Evolutionary conservation across 2,329 filamentous ascomycete genomes (phyloP), one percentile per base, ranked within the genome.

Genomic region (Xylariaceae sp.): DNA sequence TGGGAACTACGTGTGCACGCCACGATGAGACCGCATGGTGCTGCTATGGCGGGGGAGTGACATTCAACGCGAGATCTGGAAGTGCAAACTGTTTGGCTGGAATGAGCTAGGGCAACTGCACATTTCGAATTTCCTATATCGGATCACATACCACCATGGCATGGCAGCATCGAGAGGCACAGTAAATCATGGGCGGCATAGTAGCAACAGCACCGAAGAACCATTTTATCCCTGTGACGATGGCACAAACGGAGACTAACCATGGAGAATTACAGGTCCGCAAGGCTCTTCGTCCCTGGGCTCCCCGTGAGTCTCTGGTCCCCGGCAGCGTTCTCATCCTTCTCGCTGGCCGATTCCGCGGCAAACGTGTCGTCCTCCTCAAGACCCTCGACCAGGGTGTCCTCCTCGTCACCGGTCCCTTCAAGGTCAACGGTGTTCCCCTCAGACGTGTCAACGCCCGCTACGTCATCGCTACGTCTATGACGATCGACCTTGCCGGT

Each of bases 381-480:
- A 97, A 97, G 87, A 85, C 88, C 78, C 92, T 99, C 73, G 83
- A 90, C 73, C 90, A 97, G 82, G 94, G 94, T 81, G 90, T 97
- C 65, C 91, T 99, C 76, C 90, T 99, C 75, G 91, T 99, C 71
- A 99, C 94, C 74, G 94, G 94, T 71, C 94, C 94, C 75, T 99
- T 97, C 89, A 99, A 97, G 88, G 88, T 99, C 82, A 99, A 99
- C 83, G 94, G 94, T 78, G 94, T 99, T 65, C 94, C 94, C 68
- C 88, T 99, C 72, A 88, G 94, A 80, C 86, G 89, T 76, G 89
- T 95, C 75, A 95, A 95, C 82, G 82, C 90, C 74, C 87, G 89
- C 78, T 95, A 94, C 79, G 90, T 95, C 73, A 95, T 95, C 75
- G 90, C 89, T 72, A 95, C 90, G 71, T 90, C 87, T 69, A 86